Evolutionary conservation across 2,329 filamentous ascomycete species (phyloP), one percentile per base, ranked within the genome.

Genomic region (Parastagonospora nodorum): DNA sequence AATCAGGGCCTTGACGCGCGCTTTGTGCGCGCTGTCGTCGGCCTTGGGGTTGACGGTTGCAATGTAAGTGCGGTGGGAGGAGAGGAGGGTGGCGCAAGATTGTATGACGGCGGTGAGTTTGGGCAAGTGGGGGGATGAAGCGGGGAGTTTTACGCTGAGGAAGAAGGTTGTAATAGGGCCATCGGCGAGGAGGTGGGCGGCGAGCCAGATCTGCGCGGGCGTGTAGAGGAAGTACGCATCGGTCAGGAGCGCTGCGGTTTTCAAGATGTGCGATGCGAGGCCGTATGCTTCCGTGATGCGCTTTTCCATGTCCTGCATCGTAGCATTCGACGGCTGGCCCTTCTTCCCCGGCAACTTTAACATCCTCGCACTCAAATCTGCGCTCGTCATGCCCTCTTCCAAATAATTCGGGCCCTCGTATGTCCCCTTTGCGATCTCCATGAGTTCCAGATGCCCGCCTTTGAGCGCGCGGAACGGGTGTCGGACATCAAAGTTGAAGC

Each of bases 171-270:
- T 71, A 68, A 94, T 75, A 0, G 81, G 83, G 35, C 79, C 75
- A 68, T 97, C 93, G 0, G 87, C 89, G 44, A 95, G 82, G 11
- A 88, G 80, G 27, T 97, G 76, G 0, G 92, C 86, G 0, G 90
- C 88, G 52, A 97, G 82, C 86, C 92, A 92, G 70, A 97, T 96
- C 73, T 99, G 94, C 19, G 90, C 89, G 0, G 94, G 94, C 0
- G 93, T 93, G 76, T 90, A 97, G 74, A 96, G 88, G 75, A 97
- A 97, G 77, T 97, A 97, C n/a, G 85, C 92, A 66, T 99, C 94
- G 24, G 93, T 96, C 54, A 97, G 82, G 43, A 96, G 78, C 0
- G 92, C 89, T 50, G 90, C 89, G 47, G 86, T 88, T 35, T 78
- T 76, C 19, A 76, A 61, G 2, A 66, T 68, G 11, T 68, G 51